A percentile compares a stretch with the other conserved stretches of the same genome.
Evolutionary conservation across 2,329 filamentous ascomycete species (phyloP).

Genomic region (Aspergillus niger): DNA sequence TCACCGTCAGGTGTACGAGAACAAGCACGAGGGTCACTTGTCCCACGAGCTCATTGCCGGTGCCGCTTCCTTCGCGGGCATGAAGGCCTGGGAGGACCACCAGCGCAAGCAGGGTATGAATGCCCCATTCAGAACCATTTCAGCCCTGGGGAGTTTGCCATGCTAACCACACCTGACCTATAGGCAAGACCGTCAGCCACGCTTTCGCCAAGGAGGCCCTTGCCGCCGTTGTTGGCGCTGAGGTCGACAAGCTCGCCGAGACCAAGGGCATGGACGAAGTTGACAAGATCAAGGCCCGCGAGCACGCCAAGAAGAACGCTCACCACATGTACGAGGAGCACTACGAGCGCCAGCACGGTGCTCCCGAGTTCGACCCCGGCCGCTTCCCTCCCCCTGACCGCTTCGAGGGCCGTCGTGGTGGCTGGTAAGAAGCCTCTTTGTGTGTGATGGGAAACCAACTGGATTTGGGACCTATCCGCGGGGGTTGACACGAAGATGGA

Average conservation of each 20-base stretch:
- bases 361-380: constrained; percentile 57
- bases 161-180: neutral
- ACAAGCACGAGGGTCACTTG: constrained; percentile 62
- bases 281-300: constrained; percentile 61
- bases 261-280: constrained; percentile 65
- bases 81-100: constrained; percentile 77
- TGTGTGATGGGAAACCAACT: constrained; percentile 2
- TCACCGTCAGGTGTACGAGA: constrained; percentile 58
- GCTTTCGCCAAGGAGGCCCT: constrained; percentile 76
- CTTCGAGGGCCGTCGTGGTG: constrained; percentile 1
- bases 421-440: constrained; percentile 3
- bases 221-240: constrained; percentile 70
- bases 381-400: neutral
- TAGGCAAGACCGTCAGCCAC: constrained; percentile 71
- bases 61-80: constrained; percentile 74
- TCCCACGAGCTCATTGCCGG: constrained; percentile 75
- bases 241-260: constrained; percentile 75
- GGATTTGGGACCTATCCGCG: neutral
- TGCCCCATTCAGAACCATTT: neutral
- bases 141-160: neutral
- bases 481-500: constrained; percentile 7
- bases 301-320: constrained; percentile 49
- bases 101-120: constrained; percentile 67
- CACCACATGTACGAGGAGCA: constrained; percentile 64
- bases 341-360: constrained; percentile 52